Conservation (phyloP, 495 filamentous ascomycete species). For the Lasiosphaeria ovina region DNA sequence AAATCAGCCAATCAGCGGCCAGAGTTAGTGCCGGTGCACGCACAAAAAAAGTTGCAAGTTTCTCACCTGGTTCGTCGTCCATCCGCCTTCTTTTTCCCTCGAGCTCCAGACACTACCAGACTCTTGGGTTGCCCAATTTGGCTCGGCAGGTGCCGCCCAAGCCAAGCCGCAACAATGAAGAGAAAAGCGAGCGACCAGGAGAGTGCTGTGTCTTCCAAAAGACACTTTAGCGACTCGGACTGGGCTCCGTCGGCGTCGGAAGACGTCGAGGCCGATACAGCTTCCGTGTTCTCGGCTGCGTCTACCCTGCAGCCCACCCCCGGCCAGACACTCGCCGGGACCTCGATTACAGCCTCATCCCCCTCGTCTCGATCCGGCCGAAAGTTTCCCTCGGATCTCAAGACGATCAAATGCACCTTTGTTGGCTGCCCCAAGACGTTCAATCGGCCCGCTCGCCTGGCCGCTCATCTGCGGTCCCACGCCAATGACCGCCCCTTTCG, state of each 20-base stretch:
- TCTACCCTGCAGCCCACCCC: conserved; percentile 7
- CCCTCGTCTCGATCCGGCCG: conserved; percentile 54
- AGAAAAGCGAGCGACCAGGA: conserved; percentile 23
- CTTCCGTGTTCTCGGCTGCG: conserved; percentile 14
- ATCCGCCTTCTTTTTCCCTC: too few species aligned
- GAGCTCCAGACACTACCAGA: too few species aligned
- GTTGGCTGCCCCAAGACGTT: conserved; percentile 76
- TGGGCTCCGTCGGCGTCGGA: neutral
- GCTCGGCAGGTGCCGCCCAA: too few species aligned
- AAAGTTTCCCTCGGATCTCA: conserved; percentile 66
- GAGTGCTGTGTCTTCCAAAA: neutral
- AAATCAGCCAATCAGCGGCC: conserved; percentile 1
- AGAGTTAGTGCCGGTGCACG: conserved; percentile 2
- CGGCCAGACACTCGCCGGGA: conserved; percentile 22
- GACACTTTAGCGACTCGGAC: neutral
- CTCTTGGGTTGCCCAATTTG: too few species aligned
- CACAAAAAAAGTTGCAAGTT: conserved; percentile 6
- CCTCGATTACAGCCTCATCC: conserved; percentile 45
- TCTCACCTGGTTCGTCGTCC: too few species aligned
- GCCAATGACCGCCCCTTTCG: conserved; percentile 71
- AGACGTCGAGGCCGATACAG: conserved; percentile 15
- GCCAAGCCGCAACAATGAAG: conserved; percentile 26
- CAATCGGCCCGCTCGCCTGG: conserved; percentile 77
- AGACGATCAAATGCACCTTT: conserved; percentile 68
- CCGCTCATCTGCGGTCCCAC: conserved; percentile 76